Evolutionary conservation across 495 filamentous ascomycete species (phyloP), one percentile per base, ranked within the genome.

Genomic region (Neurospora pannonica): DNA sequence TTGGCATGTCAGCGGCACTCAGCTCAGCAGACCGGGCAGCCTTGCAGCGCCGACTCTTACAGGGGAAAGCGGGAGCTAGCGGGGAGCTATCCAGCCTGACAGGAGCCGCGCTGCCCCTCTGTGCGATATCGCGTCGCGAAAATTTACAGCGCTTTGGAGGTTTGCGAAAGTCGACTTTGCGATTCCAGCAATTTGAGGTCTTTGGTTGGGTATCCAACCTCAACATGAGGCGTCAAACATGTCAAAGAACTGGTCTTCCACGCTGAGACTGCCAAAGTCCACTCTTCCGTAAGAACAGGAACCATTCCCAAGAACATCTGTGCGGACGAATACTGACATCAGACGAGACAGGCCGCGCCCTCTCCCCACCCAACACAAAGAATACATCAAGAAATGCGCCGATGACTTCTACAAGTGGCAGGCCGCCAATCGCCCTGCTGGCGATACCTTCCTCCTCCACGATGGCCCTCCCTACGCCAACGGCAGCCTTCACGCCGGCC

Each of bases 391-490:
- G 76, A 86, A 87, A 88, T 97, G 92, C 83, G 91, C 95, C 82
- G 93, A 97, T 84, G 89, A 93, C 38, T 88, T 98, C 11, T 98
- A 98, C 85, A 83, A 88, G 75, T 97, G 94, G 94, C 97, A 98
- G 86, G 77, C 76, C 46, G 80, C 81, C 75, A 87, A 87, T 46
- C 85, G 90, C 71, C 86, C 89, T 70, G 85, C 84, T 70, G 81
- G 87, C 43, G 82, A 88, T 70, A 83, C 86, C 13, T 98, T 98
- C 77, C 84, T 94, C 13, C 86, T 99, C 13, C 95, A 98, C 82
- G 96, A 99, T 90, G 96, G 96, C 1, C 96, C 96, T 1, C 96
- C 97, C 1, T 99, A 98, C 81, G 96, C 96, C 70, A 99, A 99
- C 80, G 96, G 97, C 38, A 87, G 85, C n/a, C 86, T 99, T 4